Evolutionary conservation across 495 filamentous ascomycete species (phyloP), one percentile per base, ranked within the genome.

Genomic region (Parathielavia appendiculata): DNA sequence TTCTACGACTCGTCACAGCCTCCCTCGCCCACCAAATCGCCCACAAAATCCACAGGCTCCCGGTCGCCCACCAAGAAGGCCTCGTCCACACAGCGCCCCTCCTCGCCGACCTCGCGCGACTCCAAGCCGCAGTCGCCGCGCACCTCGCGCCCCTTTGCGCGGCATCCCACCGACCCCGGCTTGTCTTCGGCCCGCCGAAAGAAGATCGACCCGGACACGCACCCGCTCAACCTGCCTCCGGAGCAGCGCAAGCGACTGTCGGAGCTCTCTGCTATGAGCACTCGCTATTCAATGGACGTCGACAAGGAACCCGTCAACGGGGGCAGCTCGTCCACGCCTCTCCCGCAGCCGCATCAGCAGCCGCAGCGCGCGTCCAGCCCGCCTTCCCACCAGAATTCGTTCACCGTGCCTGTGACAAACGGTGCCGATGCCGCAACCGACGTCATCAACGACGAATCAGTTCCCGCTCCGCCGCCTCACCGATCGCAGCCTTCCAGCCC

Each of bases 141-240:
- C 53, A 62, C 62, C 30, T 72, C 75, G 59, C 73, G 74, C 63
- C 64, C 67, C 57, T 75, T 70, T 52, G 63, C 67, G 61, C 69
- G 72, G 43, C 69, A 76, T 52, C 59, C 75, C 14, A 69, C 67
- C 60, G 75, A 76, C 34, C 63, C 71, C 36, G 65, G 65, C 23
- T 68, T 69, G 35, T 72, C 67, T 9, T 70, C 67, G 9, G 69
- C 66, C 32, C 69, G 76, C 51, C 63, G 70, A 34, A 73, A 77
- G 69, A 81, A 82, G 56, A 76, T 80, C 72, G 87, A 89, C 67
- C 79, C 79, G 50, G 83, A 90, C 60, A 81, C 79, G 9, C 91
- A 95, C 71, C 91, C 91, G 38, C 79, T 95, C 50, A 95, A 96
- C 67, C 83, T 92, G 35, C 90, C 86, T 4, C 90, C 89, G 40